Base-by-base conservation (phyloP, 805 yeast species). In the Zygosaccharomyces kombuchaensis region DNA sequence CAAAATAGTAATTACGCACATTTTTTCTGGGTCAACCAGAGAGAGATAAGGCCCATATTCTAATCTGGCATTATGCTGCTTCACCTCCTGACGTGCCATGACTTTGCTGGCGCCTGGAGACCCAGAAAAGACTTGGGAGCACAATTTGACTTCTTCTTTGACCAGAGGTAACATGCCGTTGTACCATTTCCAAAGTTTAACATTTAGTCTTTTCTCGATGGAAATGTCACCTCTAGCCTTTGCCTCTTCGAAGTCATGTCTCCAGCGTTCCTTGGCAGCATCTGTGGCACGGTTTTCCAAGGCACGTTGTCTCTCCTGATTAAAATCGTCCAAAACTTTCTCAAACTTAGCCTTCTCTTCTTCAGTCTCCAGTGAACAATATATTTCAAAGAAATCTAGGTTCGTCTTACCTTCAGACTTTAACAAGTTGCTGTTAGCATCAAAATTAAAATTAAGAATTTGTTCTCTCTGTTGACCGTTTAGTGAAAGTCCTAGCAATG, bases 241-340 rank as follows among this genome's bases (percentile, higher is more conserved):
- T 58, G 80, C 73, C 43, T 77, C 80, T 56, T 87, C 95, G 55
- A 78, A 84, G 52, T 82, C 90, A 54, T 81, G 82, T 61, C 80
- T 82, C 99, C 99, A 91, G 63, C 86, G 84, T 57, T 83, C 87
- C 51, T 78, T 80, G 0, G 98, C 95, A 1, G 91, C 90, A 52
- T 85, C 90, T 1, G 86, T 72, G 2, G 96, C 91, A 47, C 84
- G 76, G 14, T 57, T 54, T 65, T 93, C 99, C 26, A 93, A 62
- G 25, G 76, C 76, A 37, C 77, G 70, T 63, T 93, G 96, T 61
- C 99, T 78, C 21, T 78, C 79, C 45, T 77, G 78, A 54, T 93
- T 90, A 54, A 84, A 78, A 1, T 72, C 65, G 51, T 88, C 90
- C 39, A 93, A 66, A 0, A 81, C 76, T 14, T 69, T 70, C 56